These are phyloP conservation scores for Kluyveromyces starmeri DNA, from an alignment of 805 yeast genomes.

Conservation along the genomic window DNA sequence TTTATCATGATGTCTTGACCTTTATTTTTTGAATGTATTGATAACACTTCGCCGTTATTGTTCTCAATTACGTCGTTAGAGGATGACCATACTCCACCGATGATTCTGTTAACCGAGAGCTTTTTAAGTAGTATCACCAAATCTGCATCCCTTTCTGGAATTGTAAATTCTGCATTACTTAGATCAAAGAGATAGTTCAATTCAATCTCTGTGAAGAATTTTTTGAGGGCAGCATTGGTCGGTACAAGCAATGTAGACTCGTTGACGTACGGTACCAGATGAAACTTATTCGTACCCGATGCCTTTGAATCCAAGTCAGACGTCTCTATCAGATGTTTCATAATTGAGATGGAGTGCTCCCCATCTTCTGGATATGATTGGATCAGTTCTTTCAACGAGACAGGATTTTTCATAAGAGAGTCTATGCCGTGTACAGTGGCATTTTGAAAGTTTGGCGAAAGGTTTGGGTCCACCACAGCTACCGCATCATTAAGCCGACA, in stretches of 20 bases:
- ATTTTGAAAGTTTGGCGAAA: conserved; percentile 51
- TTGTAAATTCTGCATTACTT: conserved; percentile 8
- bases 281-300: no score
- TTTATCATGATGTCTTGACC: conserved; percentile 34
- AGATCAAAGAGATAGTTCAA: conserved; percentile 32
- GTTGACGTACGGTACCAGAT: conserved; percentile 10
- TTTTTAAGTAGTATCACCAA: conserved; percentile 20
- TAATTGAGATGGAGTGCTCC: background rate
- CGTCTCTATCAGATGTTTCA: background rate
- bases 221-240: conserved; percentile 30
- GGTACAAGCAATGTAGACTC: conserved; percentile 42
- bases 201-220: conserved; percentile 35
- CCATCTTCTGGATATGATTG: background rate
- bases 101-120: conserved; percentile 33
- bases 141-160: conserved; percentile 27
- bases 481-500: conserved; percentile 4
- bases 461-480: conserved; percentile 46
- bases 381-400: conserved; percentile 32
- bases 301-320: background rate
- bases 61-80: conserved; percentile 14
- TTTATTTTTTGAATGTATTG: conserved; percentile 16
- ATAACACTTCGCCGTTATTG: conserved; percentile 19
- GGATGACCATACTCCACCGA: conserved; percentile 35
- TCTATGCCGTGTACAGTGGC: conserved; percentile 62
- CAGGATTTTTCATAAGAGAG: conserved; percentile 32